Conservation (phyloP, 331 rosid genomes). For the Stylosanthes scabra region DNA sequence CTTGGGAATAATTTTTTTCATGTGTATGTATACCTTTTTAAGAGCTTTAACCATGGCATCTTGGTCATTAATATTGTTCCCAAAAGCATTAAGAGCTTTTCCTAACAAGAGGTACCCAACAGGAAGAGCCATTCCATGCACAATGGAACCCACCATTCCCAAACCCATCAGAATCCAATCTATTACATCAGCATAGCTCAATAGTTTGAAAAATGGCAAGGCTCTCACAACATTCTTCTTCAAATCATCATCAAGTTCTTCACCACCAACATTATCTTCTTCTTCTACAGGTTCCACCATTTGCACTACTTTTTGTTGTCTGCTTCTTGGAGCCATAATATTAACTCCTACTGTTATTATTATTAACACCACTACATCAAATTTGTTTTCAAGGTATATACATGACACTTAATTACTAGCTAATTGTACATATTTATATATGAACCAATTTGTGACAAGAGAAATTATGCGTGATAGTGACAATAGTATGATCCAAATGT, state of each 20-base stretch:
- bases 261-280: not conserved
- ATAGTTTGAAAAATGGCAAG: slow-evolving; percentile 56
- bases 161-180: slow-evolving; percentile 81
- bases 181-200: slow-evolving; percentile 70
- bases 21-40: slow-evolving; percentile 51
- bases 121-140: slow-evolving; percentile 94
- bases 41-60: slow-evolving; percentile 76
- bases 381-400: not conserved
- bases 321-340: slow-evolving; percentile 38
- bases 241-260: not conserved
- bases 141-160: slow-evolving; percentile 70
- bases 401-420: not conserved
- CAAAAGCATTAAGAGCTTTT: slow-evolving; percentile 81
- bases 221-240: slow-evolving; percentile 28
- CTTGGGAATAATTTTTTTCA: too few species aligned
- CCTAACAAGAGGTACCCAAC: slow-evolving; percentile 82
- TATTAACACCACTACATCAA: not conserved
- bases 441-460: not conserved
- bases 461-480: slow-evolving; percentile 14
- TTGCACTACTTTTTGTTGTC: slow-evolving; percentile 36
- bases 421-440: not conserved
- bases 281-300: slow-evolving; percentile 26
- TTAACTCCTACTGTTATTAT: not conserved
- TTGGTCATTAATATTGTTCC: slow-evolving; percentile 53
- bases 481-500: slow-evolving; percentile 25